Evolutionary conservation across 805 yeast genomes (phyloP), one percentile per base, ranked within the genome.

Genomic region (Starmerella etchellsii): DNA sequence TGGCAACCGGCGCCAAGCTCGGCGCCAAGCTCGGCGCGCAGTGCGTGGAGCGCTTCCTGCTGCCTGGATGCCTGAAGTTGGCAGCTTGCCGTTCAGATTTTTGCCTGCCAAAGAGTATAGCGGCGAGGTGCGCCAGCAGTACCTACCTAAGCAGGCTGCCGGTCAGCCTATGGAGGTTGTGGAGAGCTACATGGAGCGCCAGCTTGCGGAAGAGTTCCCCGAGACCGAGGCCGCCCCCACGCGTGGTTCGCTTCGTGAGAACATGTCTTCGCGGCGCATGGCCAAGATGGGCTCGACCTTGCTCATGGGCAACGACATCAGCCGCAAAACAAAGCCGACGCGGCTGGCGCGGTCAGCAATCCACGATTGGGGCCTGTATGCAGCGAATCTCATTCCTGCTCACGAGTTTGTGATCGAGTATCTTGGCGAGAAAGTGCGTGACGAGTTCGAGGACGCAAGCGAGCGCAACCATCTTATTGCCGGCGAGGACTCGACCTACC

Each of bases 351-450:
- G 97, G 40, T 85, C 96, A 2, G 94, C 96, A 0, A 91, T 91
- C 54, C 98, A 91, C 59, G 84, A 88, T 55, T 91, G 98, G 98
- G 99, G 99, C 0, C 64, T 91, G 30, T 91, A 85, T 61, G 98
- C 99, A 0, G 64, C 82, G 54, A 97, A 91, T 54, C 94, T 94
- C 2, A 91, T 91, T 55, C 81, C 84, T n/a, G 93, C 91, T 1
- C 81, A 77, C 50, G 98, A 91, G 60, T 88, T 91, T 95, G 85
- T 91, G 54, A 88, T 91, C 44, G 99, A 91, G 60, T 91, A 91
- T 54, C 96, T 91, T 4, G 99, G 99, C 23, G 97, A 91, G 52
- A 71, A 93, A 41, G 76, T 91, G 23, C 68, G 97, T 41, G 95
- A 84, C 54, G 95, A 83, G 42, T 88, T 87, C 31, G 94, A 96